Evolutionary conservation across 2,329 filamentous ascomycete genomes (phyloP).

Genomic region (Penicillium rolfsii): DNA sequence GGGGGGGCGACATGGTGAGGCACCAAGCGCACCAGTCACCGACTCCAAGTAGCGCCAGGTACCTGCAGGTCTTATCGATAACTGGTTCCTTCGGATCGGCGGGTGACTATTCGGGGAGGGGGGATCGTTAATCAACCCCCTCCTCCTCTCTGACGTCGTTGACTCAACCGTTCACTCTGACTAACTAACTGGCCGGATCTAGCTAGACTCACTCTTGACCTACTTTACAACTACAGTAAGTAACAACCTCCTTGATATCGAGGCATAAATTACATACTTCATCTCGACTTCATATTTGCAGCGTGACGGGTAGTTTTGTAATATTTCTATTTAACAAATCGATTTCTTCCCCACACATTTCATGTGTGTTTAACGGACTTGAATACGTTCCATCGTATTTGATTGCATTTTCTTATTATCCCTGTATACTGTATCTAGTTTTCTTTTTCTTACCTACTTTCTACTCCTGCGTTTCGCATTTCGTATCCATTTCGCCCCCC

Average conservation of each 20-base stretch:
- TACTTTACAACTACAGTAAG: neutral
- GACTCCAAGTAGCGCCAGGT: slow-evolving; percentile 29
- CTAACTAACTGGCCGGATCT: neutral
- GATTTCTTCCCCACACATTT: neutral
- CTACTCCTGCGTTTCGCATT: neutral
- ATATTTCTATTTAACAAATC: neutral
- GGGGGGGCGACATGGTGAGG: neutral
- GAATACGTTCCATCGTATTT: neutral
- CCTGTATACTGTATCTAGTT: neutral
- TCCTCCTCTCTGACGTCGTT: slow-evolving; percentile 23
- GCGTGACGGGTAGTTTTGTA: neutral
- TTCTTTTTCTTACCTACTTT: neutral
- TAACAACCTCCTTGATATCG: neutral
- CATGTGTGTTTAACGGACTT: neutral
- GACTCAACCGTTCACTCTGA: slow-evolving; percentile 12
- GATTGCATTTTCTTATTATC: neutral
- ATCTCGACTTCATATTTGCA: neutral
- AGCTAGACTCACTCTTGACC: neutral
- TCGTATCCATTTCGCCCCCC: neutral
- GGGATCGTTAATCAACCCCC: neutral
- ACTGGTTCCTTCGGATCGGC: slow-evolving; percentile 13
- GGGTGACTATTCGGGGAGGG: too few relatives aligned
- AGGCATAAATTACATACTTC: neutral
- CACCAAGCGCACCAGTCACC: slow-evolving; percentile 13
- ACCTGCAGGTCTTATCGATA: slow-evolving; percentile 32